Conservation (phyloP, 2,329 filamentous ascomycete species). For the Elsinoe fawcettii region DNA sequence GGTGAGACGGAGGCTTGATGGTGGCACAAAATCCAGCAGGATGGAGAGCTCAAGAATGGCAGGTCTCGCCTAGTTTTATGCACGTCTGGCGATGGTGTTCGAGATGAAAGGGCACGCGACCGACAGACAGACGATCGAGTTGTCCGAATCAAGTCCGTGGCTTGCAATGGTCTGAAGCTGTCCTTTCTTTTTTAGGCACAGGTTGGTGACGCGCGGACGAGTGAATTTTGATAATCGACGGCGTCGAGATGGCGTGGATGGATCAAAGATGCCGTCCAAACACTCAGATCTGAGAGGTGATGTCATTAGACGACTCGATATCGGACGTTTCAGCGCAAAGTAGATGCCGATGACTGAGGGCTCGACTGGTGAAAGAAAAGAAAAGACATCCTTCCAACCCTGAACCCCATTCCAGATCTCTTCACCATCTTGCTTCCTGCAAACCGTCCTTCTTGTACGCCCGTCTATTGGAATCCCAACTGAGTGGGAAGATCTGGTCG, state of each 20-base stretch:
- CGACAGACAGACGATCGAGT: neutral
- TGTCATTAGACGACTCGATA: conserved; percentile 1
- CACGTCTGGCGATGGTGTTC: neutral
- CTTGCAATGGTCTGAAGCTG: conserved; percentile 1
- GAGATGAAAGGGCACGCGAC: neutral
- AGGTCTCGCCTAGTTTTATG: conserved; percentile 11
- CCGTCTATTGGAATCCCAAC: neutral
- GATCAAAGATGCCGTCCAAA: conserved; percentile 5
- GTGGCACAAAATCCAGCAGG: neutral
- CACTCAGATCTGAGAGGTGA: conserved; percentile 9
- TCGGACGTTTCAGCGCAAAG: conserved; percentile 2
- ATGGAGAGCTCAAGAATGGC: neutral
- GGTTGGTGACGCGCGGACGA: conserved; percentile 7
- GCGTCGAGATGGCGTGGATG: conserved; percentile 1
- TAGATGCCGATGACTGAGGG: neutral
- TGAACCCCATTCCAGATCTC: neutral
- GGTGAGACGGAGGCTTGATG: neutral
- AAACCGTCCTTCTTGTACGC: neutral
- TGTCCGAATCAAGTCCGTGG: conserved; percentile 8
- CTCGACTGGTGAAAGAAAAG: neutral
- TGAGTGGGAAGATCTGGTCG: conserved; percentile 5
- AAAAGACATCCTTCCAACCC: neutral
- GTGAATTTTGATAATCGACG: neutral
- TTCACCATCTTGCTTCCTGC: neutral
- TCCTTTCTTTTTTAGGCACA: conserved; percentile 1